These are phyloP conservation scores for Tillandsia leiboldiana DNA, from an alignment of 176 grass and related monocot genomes.

Conservation along the genomic window DNA sequence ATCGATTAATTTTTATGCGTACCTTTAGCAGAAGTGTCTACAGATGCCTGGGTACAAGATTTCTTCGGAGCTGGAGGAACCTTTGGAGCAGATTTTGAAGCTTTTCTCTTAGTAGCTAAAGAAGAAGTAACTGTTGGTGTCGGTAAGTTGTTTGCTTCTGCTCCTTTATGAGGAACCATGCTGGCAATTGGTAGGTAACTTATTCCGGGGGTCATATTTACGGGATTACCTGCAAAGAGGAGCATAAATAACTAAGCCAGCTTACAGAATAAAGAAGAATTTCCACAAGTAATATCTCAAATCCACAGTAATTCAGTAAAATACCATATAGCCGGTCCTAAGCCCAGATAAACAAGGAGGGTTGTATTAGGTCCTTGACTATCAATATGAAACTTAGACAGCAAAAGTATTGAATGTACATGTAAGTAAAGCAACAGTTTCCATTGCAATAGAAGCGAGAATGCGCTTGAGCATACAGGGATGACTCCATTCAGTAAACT, in stretches of 20 bases:
- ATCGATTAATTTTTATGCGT: background rate
- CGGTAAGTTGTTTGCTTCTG: slow-evolving; percentile 18
- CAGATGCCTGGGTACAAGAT: slow-evolving; percentile 5
- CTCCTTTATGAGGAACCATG: slow-evolving; percentile 24
- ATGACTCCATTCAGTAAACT: too few relatives aligned
- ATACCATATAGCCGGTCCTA: too few relatives aligned
- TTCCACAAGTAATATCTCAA: too few relatives aligned
- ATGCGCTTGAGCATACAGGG: too few relatives aligned
- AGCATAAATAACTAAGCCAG: background rate
- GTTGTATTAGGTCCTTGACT: too few relatives aligned
- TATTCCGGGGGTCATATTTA: slow-evolving; percentile 30
- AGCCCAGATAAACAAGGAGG: too few relatives aligned
- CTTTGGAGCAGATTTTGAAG: slow-evolving; percentile 32
- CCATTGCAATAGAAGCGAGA: too few relatives aligned
- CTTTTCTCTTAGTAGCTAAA: slow-evolving; percentile 51
- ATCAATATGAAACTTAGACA: too few relatives aligned
- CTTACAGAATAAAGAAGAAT: background rate
- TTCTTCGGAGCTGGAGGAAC: slow-evolving; percentile 40
- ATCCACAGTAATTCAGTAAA: too few relatives aligned
- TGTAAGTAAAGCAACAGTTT: too few relatives aligned
- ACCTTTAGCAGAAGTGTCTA: slow-evolving; percentile 23
- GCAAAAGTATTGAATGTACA: too few relatives aligned
- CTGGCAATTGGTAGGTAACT: slow-evolving; percentile 27
- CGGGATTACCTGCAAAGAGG: slow-evolving; percentile 17
- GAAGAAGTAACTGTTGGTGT: slow-evolving; percentile 27